These are phyloP conservation scores for Cryptomeria japonica DNA, from an alignment of 75 land plant genomes.

Conservation along the genomic window DNA sequence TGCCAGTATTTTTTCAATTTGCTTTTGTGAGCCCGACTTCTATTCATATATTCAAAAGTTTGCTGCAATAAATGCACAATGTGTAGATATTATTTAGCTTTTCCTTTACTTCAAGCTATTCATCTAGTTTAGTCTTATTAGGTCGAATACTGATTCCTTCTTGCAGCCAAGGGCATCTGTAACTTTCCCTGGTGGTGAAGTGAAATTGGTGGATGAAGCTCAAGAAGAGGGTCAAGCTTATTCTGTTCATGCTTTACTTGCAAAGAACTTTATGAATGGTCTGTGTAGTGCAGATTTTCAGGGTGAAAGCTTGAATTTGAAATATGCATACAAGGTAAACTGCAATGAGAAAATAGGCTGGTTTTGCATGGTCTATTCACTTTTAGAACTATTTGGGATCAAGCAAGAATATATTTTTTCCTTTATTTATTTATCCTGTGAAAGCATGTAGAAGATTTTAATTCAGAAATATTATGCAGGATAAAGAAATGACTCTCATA, in stretches of 20 bases:
- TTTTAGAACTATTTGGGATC: conserved; percentile 1
- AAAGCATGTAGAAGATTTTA: neutral
- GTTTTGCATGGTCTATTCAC: neutral
- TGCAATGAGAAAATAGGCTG: conserved; percentile 1
- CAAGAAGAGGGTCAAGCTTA: conserved; percentile 46
- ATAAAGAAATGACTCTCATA: conserved; percentile 71
- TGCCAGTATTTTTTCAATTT: neutral
- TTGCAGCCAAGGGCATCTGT: conserved; percentile 83
- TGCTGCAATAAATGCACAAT: neutral
- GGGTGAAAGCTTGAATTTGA: conserved; percentile 56
- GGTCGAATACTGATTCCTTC: neutral
- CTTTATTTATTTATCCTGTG: neutral
- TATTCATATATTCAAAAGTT: neutral
- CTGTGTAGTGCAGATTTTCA: conserved; percentile 53
- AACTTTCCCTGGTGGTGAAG: conserved; percentile 76
- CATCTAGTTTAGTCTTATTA: neutral
- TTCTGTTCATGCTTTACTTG: conserved; percentile 67
- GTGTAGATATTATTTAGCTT: neutral
- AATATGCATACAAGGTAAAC: conserved; percentile 77
- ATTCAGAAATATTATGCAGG: conserved; percentile 39
- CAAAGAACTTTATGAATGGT: conserved; percentile 54
- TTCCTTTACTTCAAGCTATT: neutral
- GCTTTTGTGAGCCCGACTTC: neutral
- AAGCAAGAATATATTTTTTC: neutral
- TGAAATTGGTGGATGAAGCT: conserved; percentile 59